Conservation (phyloP, 345 rosid species). For the Gossypium ekmanianum region DNA sequence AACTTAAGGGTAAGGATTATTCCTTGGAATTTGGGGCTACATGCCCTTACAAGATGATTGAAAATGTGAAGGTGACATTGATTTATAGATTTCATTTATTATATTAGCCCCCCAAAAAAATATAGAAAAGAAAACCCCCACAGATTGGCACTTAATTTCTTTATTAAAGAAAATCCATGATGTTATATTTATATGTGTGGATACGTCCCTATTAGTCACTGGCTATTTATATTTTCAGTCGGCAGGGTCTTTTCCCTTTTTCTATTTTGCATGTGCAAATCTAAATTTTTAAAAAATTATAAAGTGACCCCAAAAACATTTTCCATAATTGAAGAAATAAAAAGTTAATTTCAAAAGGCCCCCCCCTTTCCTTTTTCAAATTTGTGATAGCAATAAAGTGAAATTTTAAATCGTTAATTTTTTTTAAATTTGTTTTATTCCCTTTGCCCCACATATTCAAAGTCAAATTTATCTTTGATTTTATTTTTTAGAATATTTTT, state of each 20-base stretch:
- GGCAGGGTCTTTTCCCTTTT: not conserved
- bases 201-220: not conserved
- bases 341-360: not conserved
- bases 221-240: not conserved
- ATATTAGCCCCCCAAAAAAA: not conserved
- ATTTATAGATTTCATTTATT: not conserved
- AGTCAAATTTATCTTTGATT: not conserved
- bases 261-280: not conserved
- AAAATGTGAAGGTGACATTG: not conserved
- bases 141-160: not conserved
- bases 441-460: not conserved
- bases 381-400: not conserved
- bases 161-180: not conserved
- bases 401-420: not conserved
- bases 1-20: not conserved
- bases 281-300: not conserved
- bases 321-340: not conserved
- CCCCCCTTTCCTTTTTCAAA: too few relatives aligned
- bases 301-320: not conserved
- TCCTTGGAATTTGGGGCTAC: not conserved
- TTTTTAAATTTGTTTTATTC: not conserved
- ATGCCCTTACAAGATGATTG: slow-evolving; percentile 1
- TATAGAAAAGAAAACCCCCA: not conserved
- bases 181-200: not conserved
- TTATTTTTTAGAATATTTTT: not conserved